phyloP scores from a whole-genome alignment of 192 early-diverging fungal genomes.

The Pilaira anomala region DNA sequence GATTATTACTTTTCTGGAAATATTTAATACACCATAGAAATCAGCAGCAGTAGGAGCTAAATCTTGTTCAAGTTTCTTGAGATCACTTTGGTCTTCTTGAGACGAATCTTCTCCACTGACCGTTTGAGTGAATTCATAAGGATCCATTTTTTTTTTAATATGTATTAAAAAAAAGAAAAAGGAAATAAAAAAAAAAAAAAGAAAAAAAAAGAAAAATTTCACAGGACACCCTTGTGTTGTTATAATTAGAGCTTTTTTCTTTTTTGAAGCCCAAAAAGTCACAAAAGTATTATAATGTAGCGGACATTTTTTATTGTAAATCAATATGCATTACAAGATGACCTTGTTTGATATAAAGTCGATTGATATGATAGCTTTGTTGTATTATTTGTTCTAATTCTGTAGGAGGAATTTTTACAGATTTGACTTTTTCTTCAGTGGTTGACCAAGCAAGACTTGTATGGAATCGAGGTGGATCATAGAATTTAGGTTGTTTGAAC shows the following conservation, averaged over 20 bases:
- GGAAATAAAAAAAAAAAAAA: background rate
- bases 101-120: conserved; percentile 4
- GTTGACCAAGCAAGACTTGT: conserved; percentile 7
- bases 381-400: too few species aligned
- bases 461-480: conserved; percentile 11
- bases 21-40: conserved; percentile 66
- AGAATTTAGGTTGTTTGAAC: background rate
- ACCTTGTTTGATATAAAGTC: background rate
- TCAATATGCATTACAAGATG: background rate
- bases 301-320: background rate
- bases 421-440: background rate
- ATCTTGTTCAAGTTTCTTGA: conserved; percentile 31
- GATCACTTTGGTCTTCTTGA: conserved; percentile 28
- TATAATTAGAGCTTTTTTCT: too few species aligned
- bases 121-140: conserved; percentile 32
- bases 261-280: too few species aligned
- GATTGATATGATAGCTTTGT: background rate
- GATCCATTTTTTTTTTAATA: conserved; percentile 32
- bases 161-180: background rate
- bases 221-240: too few species aligned
- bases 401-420: background rate
- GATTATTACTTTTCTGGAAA: conserved; percentile 31
- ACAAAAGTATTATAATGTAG: background rate
- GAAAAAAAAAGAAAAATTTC: background rate
- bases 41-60: conserved; percentile 44